Conservation (phyloP, 108 stramenopile species). For the Skeletonema grethae region DNA sequence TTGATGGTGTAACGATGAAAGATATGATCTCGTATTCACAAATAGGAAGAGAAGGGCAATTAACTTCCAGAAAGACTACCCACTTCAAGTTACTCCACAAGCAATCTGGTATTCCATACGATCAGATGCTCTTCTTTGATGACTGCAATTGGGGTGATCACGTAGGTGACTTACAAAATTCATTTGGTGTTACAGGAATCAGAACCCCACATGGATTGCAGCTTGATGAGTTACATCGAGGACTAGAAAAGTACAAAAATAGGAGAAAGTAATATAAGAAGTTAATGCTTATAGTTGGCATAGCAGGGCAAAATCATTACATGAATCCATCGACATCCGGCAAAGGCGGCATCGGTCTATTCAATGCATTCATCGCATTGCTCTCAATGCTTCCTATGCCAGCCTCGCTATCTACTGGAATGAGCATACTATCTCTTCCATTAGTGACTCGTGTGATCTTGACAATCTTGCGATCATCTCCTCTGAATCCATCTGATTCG, state of each 20-base stretch:
- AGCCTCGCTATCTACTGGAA: constrained; percentile 45
- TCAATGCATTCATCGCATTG: constrained; percentile 39
- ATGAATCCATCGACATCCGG: constrained; percentile 45
- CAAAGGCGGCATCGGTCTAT: constrained; percentile 45
- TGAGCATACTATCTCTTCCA: constrained; percentile 51
- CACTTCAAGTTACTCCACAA: constrained; percentile 65
- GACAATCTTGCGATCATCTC: constrained; percentile 32
- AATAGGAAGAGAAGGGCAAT: constrained; percentile 60
- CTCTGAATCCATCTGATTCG: constrained; percentile 28
- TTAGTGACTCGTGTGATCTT: constrained; percentile 43
- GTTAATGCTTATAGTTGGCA: background rate
- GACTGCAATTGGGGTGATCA: constrained; percentile 82
- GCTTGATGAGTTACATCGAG: constrained; percentile 47
- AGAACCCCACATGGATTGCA: constrained; percentile 56
- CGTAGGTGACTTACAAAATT: constrained; percentile 44
- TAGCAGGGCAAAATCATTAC: constrained; percentile 9
- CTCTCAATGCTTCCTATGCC: constrained; percentile 43
- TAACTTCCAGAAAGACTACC: constrained; percentile 57
- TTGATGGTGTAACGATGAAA: constrained; percentile 39
- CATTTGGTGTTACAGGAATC: constrained; percentile 56
- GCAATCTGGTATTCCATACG: constrained; percentile 54
- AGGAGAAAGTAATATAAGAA: background rate
- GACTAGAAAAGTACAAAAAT: constrained; percentile 39
- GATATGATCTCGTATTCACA: constrained; percentile 57
- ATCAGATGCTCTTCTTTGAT: constrained; percentile 72